Evolutionary conservation across 768 basidiomycete species (phyloP), one percentile per base, ranked within the genome.

Genomic region (Boletus tomentosulus): DNA sequence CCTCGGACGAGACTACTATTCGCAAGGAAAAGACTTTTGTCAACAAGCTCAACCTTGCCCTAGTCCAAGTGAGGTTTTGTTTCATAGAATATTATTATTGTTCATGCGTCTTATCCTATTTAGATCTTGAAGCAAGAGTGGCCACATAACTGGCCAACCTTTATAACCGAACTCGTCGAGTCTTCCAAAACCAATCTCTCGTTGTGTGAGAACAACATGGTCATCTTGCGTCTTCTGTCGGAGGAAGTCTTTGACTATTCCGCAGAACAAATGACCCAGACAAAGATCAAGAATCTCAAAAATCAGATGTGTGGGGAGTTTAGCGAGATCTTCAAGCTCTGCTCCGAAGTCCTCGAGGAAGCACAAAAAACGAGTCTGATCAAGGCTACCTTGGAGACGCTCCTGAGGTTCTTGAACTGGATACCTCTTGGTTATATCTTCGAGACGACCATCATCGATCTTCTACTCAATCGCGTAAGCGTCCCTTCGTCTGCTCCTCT

Each of bases 121-220:
- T 65, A 99, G 94, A 97, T 99, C 56, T 77, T 99, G 59, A 99
- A 98, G 74, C 97, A 98, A 77, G 97, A 98, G 70, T 99, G 97
- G 97, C 96, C 96, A 25, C 92, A 97, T 69, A 94, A 97, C 66
- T 99, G 97, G 97, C 95, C 96, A 31, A 90, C 82, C 22, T 98
- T 98, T 77, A 97, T 98, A 64, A 85, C 90, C 11, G 95, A 98
- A 71, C 89, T 98, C 44, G 94, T 98, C 55, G 88, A 94, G 62
- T 97, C 96, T 8, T 98, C 96, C 42, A 96, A 96, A 72, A 92
- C 92, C 41, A 98, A 94, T 68, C 83, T 98, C 38, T 86, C 91
- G 2, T 82, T 98, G 30, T 98, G 97, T 80, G 97, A 99, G 76
- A 99, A 99, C 80, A 99, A 99, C 76, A 99, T 99, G 97, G 83